phyloP scores from a whole-genome alignment of 352 stramenopile species.

The Globisporangium rhizosaccharum region DNA sequence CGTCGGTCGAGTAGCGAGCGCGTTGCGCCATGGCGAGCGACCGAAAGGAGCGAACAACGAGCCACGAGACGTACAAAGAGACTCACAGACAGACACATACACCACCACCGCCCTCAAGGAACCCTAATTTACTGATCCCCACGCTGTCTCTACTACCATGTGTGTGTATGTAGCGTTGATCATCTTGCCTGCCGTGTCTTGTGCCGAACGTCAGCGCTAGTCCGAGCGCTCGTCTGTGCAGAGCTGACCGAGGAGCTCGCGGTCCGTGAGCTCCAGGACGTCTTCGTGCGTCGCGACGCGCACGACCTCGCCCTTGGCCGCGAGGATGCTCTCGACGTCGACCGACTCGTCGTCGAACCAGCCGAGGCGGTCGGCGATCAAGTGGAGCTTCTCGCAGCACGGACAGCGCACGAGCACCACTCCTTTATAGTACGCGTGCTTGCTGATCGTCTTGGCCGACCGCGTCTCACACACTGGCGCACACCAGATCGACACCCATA shows the following conservation, averaged over 20 bases:
- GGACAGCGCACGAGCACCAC: constrained; percentile 97
- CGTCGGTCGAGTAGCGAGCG: constrained; percentile 1
- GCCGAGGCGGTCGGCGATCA: constrained; percentile 94
- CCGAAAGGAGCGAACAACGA: too few relatives aligned
- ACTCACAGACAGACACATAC: not conserved
- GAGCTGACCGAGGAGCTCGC: constrained; percentile 52
- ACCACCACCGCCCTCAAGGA: not conserved
- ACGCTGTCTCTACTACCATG: not conserved
- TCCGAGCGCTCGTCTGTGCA: constrained; percentile 18
- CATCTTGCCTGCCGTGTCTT: too few relatives aligned
- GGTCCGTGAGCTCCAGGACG: constrained; percentile 80
- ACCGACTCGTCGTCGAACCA: constrained; percentile 91
- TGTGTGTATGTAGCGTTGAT: not conserved
- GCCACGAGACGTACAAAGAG: not conserved
- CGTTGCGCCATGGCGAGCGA: not conserved
- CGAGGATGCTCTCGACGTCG: constrained; percentile 85
- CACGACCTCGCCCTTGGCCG: constrained; percentile 65
- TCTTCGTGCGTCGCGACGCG: constrained; percentile 71
- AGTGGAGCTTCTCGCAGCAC: constrained; percentile 97
- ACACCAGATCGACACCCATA: not conserved
- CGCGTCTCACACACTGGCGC: constrained; percentile 94
- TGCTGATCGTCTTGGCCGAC: constrained; percentile 95
- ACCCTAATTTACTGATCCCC: constrained; percentile 19
- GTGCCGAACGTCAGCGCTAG: too few relatives aligned
- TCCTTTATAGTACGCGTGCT: constrained; percentile 96